Conservation (phyloP, 1,284 basidiomycete genomes). For the Rhodofomes roseus region DNA sequence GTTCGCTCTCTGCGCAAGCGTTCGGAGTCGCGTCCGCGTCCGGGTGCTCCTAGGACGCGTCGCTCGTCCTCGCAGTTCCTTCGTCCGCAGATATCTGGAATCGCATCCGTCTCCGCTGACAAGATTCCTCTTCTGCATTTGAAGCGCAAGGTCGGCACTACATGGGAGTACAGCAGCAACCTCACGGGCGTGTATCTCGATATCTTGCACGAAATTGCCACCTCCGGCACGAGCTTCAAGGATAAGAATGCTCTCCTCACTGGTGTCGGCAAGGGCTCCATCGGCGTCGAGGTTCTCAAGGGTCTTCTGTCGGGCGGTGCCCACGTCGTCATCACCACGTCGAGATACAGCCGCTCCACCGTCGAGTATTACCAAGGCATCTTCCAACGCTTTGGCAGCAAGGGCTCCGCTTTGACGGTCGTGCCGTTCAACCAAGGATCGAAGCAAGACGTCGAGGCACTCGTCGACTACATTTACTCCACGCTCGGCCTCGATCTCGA, state of each 20-base stretch:
- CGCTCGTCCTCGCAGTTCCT: slow-evolving; percentile 94
- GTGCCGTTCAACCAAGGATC: slow-evolving; percentile 99
- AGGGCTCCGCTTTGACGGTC: slow-evolving; percentile 93
- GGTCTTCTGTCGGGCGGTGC: slow-evolving; percentile 95
- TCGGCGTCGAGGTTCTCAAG: slow-evolving; percentile 96
- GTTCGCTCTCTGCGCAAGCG: slow-evolving; percentile 76
- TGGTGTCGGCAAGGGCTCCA: slow-evolving; percentile 96
- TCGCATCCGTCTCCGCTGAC: slow-evolving; percentile 81
- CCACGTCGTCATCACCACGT: slow-evolving; percentile 96
- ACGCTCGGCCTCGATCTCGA: slow-evolving; percentile 94
- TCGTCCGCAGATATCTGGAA: slow-evolving; percentile 76
- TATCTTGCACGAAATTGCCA: slow-evolving; percentile 96
- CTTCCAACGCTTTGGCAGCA: slow-evolving; percentile 93
- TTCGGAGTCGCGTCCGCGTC: slow-evolving; percentile 53
- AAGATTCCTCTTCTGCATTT: slow-evolving; percentile 94
- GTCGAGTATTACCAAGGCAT: slow-evolving; percentile 99
- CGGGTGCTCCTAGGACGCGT: slow-evolving; percentile 61
- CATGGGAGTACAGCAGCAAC: slow-evolving; percentile 97
- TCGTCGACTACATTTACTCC: slow-evolving; percentile 97
- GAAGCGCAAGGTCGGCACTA: slow-evolving; percentile 94
- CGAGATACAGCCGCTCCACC: slow-evolving; percentile 88
- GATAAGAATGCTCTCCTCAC: slow-evolving; percentile 98
- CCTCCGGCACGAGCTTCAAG: slow-evolving; percentile 96
- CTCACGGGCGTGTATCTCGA: slow-evolving; percentile 95
- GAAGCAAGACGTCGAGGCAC: slow-evolving; percentile 95